Base-by-base conservation (phyloP, 805 yeast genomes). In the Wickerhamomyces chaumierensis region DNA sequence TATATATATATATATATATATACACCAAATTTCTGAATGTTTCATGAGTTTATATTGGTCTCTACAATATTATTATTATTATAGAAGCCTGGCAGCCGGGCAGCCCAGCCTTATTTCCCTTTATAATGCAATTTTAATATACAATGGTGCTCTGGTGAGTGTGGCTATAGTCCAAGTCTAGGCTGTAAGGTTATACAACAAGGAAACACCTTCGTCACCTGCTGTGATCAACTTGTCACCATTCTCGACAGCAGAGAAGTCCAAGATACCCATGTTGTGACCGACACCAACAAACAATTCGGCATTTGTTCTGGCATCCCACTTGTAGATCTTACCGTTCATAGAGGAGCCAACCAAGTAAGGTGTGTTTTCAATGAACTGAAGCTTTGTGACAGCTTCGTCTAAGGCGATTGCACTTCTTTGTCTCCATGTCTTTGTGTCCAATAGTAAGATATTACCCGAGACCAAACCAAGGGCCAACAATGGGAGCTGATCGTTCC, bases 181-280 rank as follows among this genome's bases (percentile, higher is more conserved):
- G 8, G 33, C 33, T 5, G 33, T 15, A 13, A 31, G 17, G 18
- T 47, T 45, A 39, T 49, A 51, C 3, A 90, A 73, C 46, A 90
- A 65, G 12, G 94, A 75, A 25, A 92, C 96, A 48, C 95, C 95
- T 60, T 92, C 98, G 58, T 92, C 98, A 46, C 96, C 96, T 13
- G 96, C 98, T 17, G 96, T 85, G 29, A 87, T 70, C 34, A 92
- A 53, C 56, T 79, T 78, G 37, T 71, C 68, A 20, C 86, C 90
- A 35, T 72, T 62, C 32, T 74, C 77, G 41, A 77, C 73, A 33
- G 80, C 54, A 16, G 81, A 77, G 55, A 92, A 90, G 51, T 86
- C 96, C 46, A 92, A 69, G 16, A 92, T 78, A 45, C 97, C 97
- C 82, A 84, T 83, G 60, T 81, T 82, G 58, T 92, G 98, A 18